Evolutionary conservation across 2,329 filamentous ascomycete species (phyloP).

Genomic region (Pestalotiopsis sp.): DNA sequence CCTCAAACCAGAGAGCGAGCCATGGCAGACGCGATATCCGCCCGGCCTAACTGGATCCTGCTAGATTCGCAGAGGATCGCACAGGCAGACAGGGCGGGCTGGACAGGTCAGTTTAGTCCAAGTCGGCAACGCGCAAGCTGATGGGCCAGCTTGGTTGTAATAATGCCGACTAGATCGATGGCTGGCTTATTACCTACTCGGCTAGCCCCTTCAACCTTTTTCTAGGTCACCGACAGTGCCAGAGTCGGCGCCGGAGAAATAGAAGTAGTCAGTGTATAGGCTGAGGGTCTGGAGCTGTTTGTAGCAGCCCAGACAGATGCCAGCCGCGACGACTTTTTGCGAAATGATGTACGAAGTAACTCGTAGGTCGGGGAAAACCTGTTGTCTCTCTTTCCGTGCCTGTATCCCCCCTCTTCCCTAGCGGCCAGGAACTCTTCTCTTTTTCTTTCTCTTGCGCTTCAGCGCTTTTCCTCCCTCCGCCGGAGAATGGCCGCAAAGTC

Average conservation of each 20-base stretch:
- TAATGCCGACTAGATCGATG: neutral
- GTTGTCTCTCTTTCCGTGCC: neutral
- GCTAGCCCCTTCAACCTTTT: neutral
- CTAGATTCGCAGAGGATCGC: neutral
- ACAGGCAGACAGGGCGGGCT: neutral
- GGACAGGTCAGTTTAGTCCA: neutral
- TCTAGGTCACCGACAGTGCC: neutral
- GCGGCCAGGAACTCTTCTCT: neutral
- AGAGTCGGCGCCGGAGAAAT: neutral
- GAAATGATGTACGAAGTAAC: too few relatives aligned
- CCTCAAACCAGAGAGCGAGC: neutral
- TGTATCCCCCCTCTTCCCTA: neutral
- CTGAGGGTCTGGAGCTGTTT: neutral
- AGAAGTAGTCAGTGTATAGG: neutral
- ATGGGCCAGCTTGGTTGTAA: neutral
- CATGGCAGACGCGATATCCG: neutral
- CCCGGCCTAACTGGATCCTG: neutral
- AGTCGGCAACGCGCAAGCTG: neutral
- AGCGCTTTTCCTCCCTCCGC: neutral
- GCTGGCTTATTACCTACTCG: neutral
- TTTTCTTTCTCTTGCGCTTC: neutral
- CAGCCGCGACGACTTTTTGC: neutral
- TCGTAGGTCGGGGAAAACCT: neutral
- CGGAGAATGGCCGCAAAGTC: neutral
- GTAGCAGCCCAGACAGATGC: neutral